Evolutionary conservation across 345 rosid species (phyloP).

Genomic region (Boechera divaricarpa): DNA sequence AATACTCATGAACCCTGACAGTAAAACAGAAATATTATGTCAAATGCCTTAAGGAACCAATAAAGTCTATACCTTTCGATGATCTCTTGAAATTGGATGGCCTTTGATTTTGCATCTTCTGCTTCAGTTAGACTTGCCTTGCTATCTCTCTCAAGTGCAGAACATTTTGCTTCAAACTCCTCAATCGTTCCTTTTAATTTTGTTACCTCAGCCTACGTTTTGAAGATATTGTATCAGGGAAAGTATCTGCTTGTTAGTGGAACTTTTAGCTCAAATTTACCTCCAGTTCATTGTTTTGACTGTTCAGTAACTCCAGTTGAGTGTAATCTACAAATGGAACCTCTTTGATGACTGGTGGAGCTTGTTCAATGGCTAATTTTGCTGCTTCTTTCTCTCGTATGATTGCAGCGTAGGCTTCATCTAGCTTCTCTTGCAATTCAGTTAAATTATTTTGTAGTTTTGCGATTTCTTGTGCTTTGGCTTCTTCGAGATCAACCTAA

Average conservation of each 20-base stretch:
- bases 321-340: conserved; percentile 61
- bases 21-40: conserved; percentile 14
- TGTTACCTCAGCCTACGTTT: conserved; percentile 51
- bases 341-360: conserved; percentile 72
- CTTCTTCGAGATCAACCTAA: conserved; percentile 74
- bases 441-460: conserved; percentile 56
- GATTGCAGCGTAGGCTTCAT: conserved; percentile 55
- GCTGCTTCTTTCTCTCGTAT: conserved; percentile 64
- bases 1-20: conserved; percentile 15
- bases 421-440: conserved; percentile 59
- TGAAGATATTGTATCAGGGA: conserved; percentile 33
- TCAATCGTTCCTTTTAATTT: conserved; percentile 49
- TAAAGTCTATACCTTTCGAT: conserved; percentile 52
- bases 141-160: conserved; percentile 52
- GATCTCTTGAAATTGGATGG: conserved; percentile 53
- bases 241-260: conserved; percentile 19
- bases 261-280: conserved; percentile 44
- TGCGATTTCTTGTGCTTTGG: conserved; percentile 62
- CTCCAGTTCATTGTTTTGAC: conserved; percentile 57
- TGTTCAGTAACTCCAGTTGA: conserved; percentile 52
- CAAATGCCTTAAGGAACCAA: conserved; percentile 11
- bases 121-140: conserved; percentile 52
- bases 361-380: conserved; percentile 66
- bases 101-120: conserved; percentile 58
- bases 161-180: conserved; percentile 54